phyloP scores from a whole-genome alignment of 371 early-diverging fungal genomes.

The Circinella umbellata region DNA sequence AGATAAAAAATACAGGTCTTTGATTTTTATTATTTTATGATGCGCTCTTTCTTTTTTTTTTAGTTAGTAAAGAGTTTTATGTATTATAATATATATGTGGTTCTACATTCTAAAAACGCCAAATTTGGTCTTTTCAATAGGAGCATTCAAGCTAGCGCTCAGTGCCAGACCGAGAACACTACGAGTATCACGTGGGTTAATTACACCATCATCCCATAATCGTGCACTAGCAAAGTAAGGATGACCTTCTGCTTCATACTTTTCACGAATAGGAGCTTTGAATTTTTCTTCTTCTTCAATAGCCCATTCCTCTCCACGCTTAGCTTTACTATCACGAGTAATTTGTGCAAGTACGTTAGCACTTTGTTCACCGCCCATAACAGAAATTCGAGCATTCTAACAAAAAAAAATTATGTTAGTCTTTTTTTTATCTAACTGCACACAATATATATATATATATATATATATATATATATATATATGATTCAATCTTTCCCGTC shows the following conservation, averaged over 20 bases:
- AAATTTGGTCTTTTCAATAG: slow-evolving; percentile 80
- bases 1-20: too few species aligned
- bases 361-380: slow-evolving; percentile 99
- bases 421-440: neutral
- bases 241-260: slow-evolving; percentile 95
- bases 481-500: too few species aligned
- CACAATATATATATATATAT: slow-evolving; percentile 5
- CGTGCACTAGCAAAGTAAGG: slow-evolving; percentile 92
- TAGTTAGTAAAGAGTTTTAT: too few species aligned
- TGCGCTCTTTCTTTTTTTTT: too few species aligned
- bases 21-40: too few species aligned
- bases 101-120: slow-evolving; percentile 98
- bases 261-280: slow-evolving; percentile 84
- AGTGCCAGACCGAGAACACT: slow-evolving; percentile 86
- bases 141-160: slow-evolving; percentile 83
- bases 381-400: slow-evolving; percentile 90
- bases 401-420: neutral
- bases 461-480: neutral
- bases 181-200: slow-evolving; percentile 92
- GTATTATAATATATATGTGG: too few species aligned
- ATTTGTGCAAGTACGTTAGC: slow-evolving; percentile 94
- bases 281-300: slow-evolving; percentile 78
- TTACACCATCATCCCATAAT: slow-evolving; percentile 98
- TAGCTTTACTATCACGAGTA: slow-evolving; percentile 82
- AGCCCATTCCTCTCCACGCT: slow-evolving; percentile 81